phyloP scores from a whole-genome alignment of 768 basidiomycete species.

The Suillus hirtellus region DNA sequence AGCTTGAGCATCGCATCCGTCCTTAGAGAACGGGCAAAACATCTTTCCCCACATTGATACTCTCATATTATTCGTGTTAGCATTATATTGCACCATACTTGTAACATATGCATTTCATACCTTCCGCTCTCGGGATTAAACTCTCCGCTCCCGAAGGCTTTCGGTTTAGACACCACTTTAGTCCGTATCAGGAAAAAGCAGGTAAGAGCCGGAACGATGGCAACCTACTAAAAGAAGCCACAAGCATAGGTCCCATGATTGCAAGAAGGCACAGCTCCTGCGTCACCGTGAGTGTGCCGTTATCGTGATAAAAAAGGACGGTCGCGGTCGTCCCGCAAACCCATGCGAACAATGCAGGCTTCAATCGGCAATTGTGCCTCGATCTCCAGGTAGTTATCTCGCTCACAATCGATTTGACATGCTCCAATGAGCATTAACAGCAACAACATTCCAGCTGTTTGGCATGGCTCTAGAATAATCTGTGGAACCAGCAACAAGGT shows the following conservation, averaged over 20 bases:
- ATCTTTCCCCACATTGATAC: background rate
- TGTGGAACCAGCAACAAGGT: background rate
- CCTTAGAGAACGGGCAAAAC: background rate
- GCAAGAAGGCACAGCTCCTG: slow-evolving; percentile 10
- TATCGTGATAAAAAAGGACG: slow-evolving; percentile 13
- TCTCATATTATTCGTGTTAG: slow-evolving; percentile 12
- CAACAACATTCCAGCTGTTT: background rate
- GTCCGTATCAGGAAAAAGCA: background rate
- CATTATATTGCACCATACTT: slow-evolving; percentile 29
- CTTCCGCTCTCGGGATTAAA: slow-evolving; percentile 14
- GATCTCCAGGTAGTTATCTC: background rate
- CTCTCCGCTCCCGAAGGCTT: slow-evolving; percentile 13
- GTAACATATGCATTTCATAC: slow-evolving; percentile 27
- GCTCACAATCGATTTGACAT: background rate
- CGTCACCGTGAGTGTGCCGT: slow-evolving; percentile 8
- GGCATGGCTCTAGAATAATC: background rate
- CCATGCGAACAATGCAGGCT: slow-evolving; percentile 5
- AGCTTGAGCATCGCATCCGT: background rate
- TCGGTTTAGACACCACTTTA: slow-evolving; percentile 6
- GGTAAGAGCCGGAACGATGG: slow-evolving; percentile 1
- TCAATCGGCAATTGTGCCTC: slow-evolving; percentile 5
- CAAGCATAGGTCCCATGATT: slow-evolving; percentile 10
- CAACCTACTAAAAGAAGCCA: background rate
- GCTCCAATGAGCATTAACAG: background rate
- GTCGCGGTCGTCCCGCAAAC: background rate